Base-by-base conservation (phyloP, 352 stramenopile genomes). In the Aphanomyces euteiches region DNA sequence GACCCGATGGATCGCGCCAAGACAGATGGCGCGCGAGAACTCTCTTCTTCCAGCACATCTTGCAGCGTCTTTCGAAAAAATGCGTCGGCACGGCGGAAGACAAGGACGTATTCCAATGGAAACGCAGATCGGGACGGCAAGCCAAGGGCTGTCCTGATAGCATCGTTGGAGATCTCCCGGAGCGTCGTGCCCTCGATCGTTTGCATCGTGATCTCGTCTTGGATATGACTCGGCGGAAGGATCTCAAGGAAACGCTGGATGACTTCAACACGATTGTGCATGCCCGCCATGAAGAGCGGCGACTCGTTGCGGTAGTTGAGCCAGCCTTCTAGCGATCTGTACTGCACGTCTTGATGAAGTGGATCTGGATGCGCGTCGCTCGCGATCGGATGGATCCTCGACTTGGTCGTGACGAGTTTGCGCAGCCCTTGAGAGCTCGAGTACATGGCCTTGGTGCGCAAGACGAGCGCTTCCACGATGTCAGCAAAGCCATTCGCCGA, bases 181-280 rank as follows among this genome's bases (percentile, higher is more conserved):
- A 90, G 73, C 40, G 76, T 88, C 3, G 84, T 85, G n/a, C 85
- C 85, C 71, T 93, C 85, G 15, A 89, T 80, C 66, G 88, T 92
- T 56, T 82, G 79, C 72, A 87, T 81, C 37, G 72, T 47, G 4
- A 87, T 61, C 40, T 93, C 84, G 79, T 78, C 89, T 2, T 34
- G 38, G 12, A 88, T 60, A 47, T 82, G 87, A 40, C 59, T 68
- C 1, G 67, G n/a, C 38, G 78, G 79, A 17, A 93, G 73, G 3
- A 76, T 71, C 8, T 50, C 45, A 1, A 66, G 65, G 59, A 91
- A 83, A 1, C 79, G 58, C 4, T 7, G 10, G 12, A 87, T 75
- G 8, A 86, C 76, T 13, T 56, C 47, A n/a, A 86, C 68, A 47
- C 83, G 84, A 1, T 90, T 64, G 56, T 81, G 82, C 15, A 91